Conservation (phyloP, 495 filamentous ascomycete genomes). For the Aeminium ludgeri region DNA sequence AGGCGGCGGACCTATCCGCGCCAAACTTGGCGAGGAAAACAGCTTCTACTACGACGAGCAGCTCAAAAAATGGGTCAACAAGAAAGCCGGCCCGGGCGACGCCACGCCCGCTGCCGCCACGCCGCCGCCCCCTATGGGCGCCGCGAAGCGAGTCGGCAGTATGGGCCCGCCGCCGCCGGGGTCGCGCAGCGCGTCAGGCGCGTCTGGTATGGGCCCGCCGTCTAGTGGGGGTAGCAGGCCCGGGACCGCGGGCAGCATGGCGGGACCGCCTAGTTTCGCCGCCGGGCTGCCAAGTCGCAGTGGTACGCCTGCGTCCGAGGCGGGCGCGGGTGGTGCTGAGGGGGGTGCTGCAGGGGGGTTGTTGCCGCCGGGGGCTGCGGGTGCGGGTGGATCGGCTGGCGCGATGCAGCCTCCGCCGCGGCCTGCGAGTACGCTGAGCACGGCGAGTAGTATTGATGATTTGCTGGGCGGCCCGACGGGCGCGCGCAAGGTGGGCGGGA, state of each 20-base stretch:
- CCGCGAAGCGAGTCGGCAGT: slow-evolving; percentile 4
- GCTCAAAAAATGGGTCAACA: slow-evolving; percentile 95
- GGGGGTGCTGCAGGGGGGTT: neutral
- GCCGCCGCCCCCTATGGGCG: slow-evolving; percentile 30
- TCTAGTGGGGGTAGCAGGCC: too few relatives aligned
- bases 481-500: slow-evolving; percentile 43
- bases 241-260: too few relatives aligned
- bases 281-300: slow-evolving; percentile 11
- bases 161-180: neutral
- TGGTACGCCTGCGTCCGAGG: slow-evolving; percentile 4
- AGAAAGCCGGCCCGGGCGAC: slow-evolving; percentile 47
- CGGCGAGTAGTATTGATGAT: slow-evolving; percentile 74
- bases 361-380: slow-evolving; percentile 5
- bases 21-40: slow-evolving; percentile 88
- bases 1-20: slow-evolving; percentile 51
- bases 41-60: slow-evolving; percentile 89
- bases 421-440: slow-evolving; percentile 45
- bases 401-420: slow-evolving; percentile 18
- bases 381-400: slow-evolving; percentile 2
- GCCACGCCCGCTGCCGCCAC: slow-evolving; percentile 19
- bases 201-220: too few relatives aligned
- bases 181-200: neutral
- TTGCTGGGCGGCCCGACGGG: slow-evolving; percentile 49
- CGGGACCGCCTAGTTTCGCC: neutral
- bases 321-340: neutral